These are phyloP conservation scores for Kodamaea anthophila DNA, from an alignment of 1,139 yeast genomes.

Conservation along the genomic window DNA sequence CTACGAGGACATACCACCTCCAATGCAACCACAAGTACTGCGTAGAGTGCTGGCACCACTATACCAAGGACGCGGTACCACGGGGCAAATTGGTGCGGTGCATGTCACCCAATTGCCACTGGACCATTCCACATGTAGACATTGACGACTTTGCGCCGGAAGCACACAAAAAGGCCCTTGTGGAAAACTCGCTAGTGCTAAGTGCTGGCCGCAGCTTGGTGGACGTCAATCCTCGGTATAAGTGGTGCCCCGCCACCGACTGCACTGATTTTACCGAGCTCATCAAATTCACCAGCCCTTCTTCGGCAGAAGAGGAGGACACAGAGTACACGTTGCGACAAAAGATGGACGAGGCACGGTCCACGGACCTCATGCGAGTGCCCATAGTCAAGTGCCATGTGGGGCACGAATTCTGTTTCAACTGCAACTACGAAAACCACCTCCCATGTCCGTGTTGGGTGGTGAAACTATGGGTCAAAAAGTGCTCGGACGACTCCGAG, in stretches of 20 bases:
- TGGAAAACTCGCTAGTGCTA: slow-evolving; percentile 13
- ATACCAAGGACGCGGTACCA: slow-evolving; percentile 46
- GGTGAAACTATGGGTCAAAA: slow-evolving; percentile 67
- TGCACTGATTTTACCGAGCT: slow-evolving; percentile 60
- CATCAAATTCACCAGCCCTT: slow-evolving; percentile 9
- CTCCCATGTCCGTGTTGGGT: slow-evolving; percentile 75
- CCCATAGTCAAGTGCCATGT: slow-evolving; percentile 54
- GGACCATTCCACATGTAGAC: slow-evolving; percentile 29
- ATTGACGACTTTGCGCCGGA: slow-evolving; percentile 14
- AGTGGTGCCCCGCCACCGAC: slow-evolving; percentile 88
- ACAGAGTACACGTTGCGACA: slow-evolving; percentile 10
- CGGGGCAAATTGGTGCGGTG: slow-evolving; percentile 61
- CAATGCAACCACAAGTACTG: slow-evolving; percentile 73
- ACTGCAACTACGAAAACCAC: slow-evolving; percentile 74
- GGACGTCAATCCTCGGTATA: slow-evolving; percentile 40
- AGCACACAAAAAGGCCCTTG: slow-evolving; percentile 3
- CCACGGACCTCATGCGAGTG: slow-evolving; percentile 12
- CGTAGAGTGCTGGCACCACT: slow-evolving; percentile 56
- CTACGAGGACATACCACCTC: slow-evolving; percentile 41
- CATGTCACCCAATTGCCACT: slow-evolving; percentile 42
- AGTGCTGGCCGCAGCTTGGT: slow-evolving; percentile 45
- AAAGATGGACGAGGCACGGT: slow-evolving; percentile 9
- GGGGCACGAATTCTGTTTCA: slow-evolving; percentile 72
- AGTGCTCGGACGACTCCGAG: slow-evolving; percentile 83
- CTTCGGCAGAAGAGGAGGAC: slow-evolving; percentile 25